These are phyloP conservation scores for Didymosphaeria variabile DNA, from an alignment of 2,329 filamentous ascomycete genomes.

Conservation along the genomic window DNA sequence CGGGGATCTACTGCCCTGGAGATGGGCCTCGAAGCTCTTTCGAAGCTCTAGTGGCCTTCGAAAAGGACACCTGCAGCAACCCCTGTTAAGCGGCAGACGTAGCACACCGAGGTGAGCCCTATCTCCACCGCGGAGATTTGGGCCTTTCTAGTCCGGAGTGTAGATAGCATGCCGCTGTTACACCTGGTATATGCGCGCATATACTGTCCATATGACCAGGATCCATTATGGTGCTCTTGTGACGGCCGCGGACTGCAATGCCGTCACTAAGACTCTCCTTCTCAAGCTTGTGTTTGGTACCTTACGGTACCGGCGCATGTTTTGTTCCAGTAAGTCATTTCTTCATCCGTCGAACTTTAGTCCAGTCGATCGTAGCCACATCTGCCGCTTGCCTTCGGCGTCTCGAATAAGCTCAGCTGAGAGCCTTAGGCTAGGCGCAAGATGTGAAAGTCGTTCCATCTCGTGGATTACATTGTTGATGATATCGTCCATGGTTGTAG, in stretches of 20 bases:
- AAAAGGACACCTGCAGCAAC: slow-evolving; percentile 17
- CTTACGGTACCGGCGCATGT: background rate
- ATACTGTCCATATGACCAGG: slow-evolving; percentile 1
- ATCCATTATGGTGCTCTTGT: slow-evolving; percentile 8
- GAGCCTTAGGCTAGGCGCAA: slow-evolving; percentile 78
- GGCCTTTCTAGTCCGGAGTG: slow-evolving; percentile 2
- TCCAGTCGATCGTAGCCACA: slow-evolving; percentile 59
- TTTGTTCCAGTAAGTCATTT: background rate
- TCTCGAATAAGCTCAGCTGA: slow-evolving; percentile 84
- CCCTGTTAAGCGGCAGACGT: slow-evolving; percentile 26
- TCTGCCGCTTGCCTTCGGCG: slow-evolving; percentile 74
- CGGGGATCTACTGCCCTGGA: background rate
- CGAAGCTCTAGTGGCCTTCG: slow-evolving; percentile 16
- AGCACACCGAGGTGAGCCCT: slow-evolving; percentile 7
- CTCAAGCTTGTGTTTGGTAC: background rate
- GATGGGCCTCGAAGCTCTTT: slow-evolving; percentile 3
- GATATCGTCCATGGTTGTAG: slow-evolving; percentile 72
- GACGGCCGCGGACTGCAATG: background rate
- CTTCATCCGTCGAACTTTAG: slow-evolving; percentile 49
- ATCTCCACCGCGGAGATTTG: slow-evolving; percentile 3
- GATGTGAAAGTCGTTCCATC: slow-evolving; percentile 75
- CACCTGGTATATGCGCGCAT: slow-evolving; percentile 3
- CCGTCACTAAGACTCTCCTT: background rate
- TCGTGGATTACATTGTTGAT: slow-evolving; percentile 81
- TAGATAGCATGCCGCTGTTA: background rate